phyloP scores from a whole-genome alignment of 2,329 filamentous ascomycete species.

The Monosporascus sp. region DNA sequence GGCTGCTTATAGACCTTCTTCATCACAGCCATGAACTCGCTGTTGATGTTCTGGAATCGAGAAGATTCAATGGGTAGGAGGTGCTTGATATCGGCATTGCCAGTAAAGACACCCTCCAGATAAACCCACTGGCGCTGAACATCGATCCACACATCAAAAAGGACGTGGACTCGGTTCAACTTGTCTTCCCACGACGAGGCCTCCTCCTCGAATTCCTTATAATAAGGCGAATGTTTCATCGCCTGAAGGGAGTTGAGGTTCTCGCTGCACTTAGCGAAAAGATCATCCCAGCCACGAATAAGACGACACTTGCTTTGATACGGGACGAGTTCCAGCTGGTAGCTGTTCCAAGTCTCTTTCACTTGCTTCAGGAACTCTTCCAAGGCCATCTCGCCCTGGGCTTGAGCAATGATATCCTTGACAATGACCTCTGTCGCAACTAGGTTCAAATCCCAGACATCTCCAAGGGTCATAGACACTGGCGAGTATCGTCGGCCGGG shows the following conservation, averaged over 20 bases:
- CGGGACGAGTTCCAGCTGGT: constrained; percentile 86
- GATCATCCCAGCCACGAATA: constrained; percentile 95
- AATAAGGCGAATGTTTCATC: constrained; percentile 98
- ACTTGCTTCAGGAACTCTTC: constrained; percentile 97
- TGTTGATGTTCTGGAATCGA: constrained; percentile 98
- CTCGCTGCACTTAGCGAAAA: constrained; percentile 97
- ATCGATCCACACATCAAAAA: constrained; percentile 99
- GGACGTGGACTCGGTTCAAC: constrained; percentile 90
- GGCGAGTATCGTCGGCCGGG: constrained; percentile 92
- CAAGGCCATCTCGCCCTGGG: constrained; percentile 95
- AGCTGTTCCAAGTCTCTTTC: constrained; percentile 93
- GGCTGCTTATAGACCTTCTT: constrained; percentile 98
- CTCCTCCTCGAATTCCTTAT: constrained; percentile 98
- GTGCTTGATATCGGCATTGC: constrained; percentile 98
- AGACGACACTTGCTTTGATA: constrained; percentile 98
- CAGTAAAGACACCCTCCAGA: constrained; percentile 96
- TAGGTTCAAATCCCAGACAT: constrained; percentile 96
- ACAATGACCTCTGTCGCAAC: constrained; percentile 82
- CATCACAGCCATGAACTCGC: constrained; percentile 98
- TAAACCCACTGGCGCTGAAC: constrained; percentile 99
- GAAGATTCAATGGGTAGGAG: constrained; percentile 93
- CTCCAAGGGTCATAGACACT: constrained; percentile 91
- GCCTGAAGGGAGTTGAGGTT: constrained; percentile 96
- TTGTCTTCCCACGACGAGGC: constrained; percentile 97
- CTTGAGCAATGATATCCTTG: constrained; percentile 88